phyloP scores from a whole-genome alignment of 129 eudicot species.

The Pseudognaphalium luteoalbum region DNA sequence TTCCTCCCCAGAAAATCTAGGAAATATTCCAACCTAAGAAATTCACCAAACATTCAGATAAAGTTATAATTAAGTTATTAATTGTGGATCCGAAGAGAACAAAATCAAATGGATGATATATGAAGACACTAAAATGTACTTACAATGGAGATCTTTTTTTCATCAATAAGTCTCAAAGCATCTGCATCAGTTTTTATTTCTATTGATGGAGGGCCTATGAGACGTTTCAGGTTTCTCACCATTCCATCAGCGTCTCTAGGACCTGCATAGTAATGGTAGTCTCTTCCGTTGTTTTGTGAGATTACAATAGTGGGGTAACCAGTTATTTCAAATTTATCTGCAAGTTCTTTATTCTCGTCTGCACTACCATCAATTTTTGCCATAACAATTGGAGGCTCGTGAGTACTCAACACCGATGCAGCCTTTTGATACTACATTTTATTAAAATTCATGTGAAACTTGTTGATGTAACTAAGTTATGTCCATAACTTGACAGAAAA shows the following conservation, averaged over 20 bases:
- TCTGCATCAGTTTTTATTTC: constrained; percentile 49
- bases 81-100: neutral
- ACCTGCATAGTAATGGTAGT: constrained; percentile 50
- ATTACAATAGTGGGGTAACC: constrained; percentile 72
- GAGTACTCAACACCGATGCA: constrained; percentile 54
- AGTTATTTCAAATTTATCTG: constrained; percentile 33
- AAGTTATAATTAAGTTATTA: neutral
- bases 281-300: constrained; percentile 53
- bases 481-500: neutral
- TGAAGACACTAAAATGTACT: neutral
- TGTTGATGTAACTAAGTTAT: neutral
- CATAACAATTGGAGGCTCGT: constrained; percentile 57
- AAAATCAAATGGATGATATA: neutral
- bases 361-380: constrained; percentile 67
- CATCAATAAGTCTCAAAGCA: constrained; percentile 34
- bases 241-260: constrained; percentile 71
- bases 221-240: constrained; percentile 47
- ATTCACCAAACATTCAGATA: neutral
- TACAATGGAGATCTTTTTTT: constrained; percentile 45
- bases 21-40: constrained; percentile 57
- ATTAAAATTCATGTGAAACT: neutral
- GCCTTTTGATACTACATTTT: constrained; percentile 59
- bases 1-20: constrained; percentile 56
- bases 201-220: constrained; percentile 54
- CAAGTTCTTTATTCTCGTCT: constrained; percentile 43